phyloP scores from a whole-genome alignment of 176 grass and related monocot genomes.

The Aegilops speltoides region DNA sequence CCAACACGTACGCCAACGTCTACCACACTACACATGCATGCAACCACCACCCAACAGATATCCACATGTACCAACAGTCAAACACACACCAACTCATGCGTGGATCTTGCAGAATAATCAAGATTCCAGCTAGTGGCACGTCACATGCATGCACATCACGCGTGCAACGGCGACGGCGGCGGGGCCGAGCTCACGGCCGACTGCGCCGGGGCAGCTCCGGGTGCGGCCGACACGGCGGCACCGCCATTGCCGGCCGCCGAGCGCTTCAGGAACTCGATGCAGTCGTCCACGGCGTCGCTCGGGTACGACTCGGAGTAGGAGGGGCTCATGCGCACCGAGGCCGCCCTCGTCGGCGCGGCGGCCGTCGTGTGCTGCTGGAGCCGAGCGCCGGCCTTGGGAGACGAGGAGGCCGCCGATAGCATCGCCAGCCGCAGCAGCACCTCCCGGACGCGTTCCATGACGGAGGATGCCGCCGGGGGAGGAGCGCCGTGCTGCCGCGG shows the following conservation, averaged over 20 bases:
- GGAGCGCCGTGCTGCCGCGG: neutral
- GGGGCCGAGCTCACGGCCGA: neutral
- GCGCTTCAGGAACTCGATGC: constrained; percentile 84
- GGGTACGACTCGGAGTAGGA: constrained; percentile 60
- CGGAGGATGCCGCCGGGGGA: constrained; percentile 16
- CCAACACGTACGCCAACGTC: constrained; percentile 15
- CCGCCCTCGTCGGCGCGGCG: constrained; percentile 7
- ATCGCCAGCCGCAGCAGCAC: constrained; percentile 54
- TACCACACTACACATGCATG: constrained; percentile 12
- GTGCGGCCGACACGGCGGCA: neutral
- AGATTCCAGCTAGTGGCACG: constrained; percentile 27
- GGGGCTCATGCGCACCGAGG: constrained; percentile 34
- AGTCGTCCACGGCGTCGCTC: constrained; percentile 89
- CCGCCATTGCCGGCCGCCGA: constrained; percentile 46
- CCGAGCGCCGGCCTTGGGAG: neutral
- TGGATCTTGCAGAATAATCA: neutral
- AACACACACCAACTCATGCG: neutral
- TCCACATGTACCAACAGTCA: constrained; percentile 30
- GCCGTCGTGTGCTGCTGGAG: neutral
- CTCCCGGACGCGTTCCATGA: constrained; percentile 71
- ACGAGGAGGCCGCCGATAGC: constrained; percentile 39
- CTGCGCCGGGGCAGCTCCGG: neutral
- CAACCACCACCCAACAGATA: constrained; percentile 9
- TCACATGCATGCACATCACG: constrained; percentile 18
- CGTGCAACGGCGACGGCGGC: constrained; percentile 12